Conservation (phyloP, 2,329 filamentous ascomycete species). For the Biscogniauxia mediterranea region DNA sequence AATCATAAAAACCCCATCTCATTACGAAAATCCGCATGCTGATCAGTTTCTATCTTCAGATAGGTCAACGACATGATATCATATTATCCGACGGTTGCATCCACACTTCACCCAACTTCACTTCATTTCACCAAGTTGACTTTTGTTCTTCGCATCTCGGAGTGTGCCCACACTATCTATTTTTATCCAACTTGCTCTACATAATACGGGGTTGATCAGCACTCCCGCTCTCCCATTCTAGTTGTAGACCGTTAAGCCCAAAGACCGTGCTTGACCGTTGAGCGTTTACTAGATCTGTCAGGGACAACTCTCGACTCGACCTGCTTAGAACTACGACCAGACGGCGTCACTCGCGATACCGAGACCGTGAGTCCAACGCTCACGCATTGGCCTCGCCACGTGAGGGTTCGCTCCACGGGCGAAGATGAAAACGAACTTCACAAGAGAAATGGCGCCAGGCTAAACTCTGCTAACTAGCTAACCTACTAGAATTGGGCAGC, state of each 20-base stretch:
- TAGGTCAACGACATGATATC: not conserved
- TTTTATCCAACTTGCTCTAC: too few species aligned
- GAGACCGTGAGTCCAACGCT: not conserved
- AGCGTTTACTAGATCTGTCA: not conserved
- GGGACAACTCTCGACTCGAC: not conserved
- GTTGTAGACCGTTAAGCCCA: not conserved
- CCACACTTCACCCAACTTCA: not conserved
- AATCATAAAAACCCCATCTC: not conserved
- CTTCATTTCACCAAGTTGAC: too few species aligned
- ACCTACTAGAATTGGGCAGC: not conserved
- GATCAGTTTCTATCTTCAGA: not conserved
- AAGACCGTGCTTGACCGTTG: not conserved
- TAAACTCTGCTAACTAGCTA: not conserved
- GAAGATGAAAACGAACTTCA: not conserved
- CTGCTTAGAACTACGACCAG: not conserved
- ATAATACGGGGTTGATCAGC: too few species aligned
- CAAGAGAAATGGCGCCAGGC: not conserved
- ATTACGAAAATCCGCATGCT: not conserved
- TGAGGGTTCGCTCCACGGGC: not conserved
- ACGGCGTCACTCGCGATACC: not conserved
- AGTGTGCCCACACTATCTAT: not conserved
- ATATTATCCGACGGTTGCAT: not conserved
- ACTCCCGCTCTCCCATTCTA: not conserved
- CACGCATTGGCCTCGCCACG: not conserved
- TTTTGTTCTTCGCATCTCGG: too few species aligned